These are phyloP conservation scores for Knoxdaviesia capensis DNA, from an alignment of 2,329 filamentous ascomycete species.

Conservation along the genomic window DNA sequence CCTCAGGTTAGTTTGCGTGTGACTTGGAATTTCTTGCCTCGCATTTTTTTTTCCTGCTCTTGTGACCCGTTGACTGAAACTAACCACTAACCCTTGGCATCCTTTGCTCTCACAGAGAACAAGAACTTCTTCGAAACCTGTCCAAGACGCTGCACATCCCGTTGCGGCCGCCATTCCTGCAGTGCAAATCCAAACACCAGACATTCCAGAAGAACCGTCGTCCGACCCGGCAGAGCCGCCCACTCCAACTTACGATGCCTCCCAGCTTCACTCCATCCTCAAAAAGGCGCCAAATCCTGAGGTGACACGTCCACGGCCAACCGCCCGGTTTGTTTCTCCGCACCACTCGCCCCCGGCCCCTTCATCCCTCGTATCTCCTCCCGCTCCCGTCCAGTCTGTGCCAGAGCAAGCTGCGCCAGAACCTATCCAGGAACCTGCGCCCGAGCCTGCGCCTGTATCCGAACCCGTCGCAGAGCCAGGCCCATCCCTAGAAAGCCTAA, in stretches of 20 bases:
- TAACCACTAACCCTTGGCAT: background rate
- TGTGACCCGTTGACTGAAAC: background rate
- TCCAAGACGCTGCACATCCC: background rate
- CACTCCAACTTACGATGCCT: slow-evolving; percentile 10
- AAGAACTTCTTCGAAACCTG: background rate
- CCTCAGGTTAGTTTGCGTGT: too few relatives aligned
- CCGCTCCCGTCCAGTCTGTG: too few relatives aligned
- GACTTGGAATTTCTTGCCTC: too few relatives aligned
- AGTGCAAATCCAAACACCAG: slow-evolving; percentile 6
- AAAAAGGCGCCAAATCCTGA: slow-evolving; percentile 28
- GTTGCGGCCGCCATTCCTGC: background rate
- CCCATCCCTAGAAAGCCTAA: too few relatives aligned
- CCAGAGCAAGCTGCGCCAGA: too few relatives aligned
- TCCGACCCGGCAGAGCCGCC: slow-evolving; percentile 23
- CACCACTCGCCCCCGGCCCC: slow-evolving; percentile 13
- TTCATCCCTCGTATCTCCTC: too few relatives aligned
- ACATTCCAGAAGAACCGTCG: slow-evolving; percentile 13
- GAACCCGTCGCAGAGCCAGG: too few relatives aligned
- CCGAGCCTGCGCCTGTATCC: too few relatives aligned
- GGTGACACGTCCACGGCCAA: slow-evolving; percentile 29
- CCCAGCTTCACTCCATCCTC: slow-evolving; percentile 28
- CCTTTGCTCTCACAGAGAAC: background rate
- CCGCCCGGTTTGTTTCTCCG: slow-evolving; percentile 38
- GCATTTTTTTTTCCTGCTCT: too few relatives aligned
- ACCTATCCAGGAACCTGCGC: too few relatives aligned